Base-by-base conservation (phyloP, 176 grass and related monocot genomes). In the Phoenix roebelenii region DNA sequence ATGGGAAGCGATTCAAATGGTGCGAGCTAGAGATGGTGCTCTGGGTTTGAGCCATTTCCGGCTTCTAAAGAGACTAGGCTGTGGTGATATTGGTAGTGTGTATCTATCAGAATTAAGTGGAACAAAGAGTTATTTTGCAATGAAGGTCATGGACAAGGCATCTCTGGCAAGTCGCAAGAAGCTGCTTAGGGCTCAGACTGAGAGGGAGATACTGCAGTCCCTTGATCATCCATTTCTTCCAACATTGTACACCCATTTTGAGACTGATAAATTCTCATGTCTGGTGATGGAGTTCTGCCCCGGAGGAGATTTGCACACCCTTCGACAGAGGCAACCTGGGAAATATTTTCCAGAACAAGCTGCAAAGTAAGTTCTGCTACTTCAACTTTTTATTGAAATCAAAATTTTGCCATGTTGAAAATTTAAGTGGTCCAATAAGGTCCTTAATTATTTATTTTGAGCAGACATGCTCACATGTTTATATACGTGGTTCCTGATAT, bases 81-180 rank as follows among this genome's bases (percentile, higher is more conserved):
- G 83, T 15, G 88, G 88, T n/a, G 88, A 92, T 32, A 92, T 92
- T 1, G 88, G 88, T n/a, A 87, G 83, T 20, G 88, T 92, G 28
- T 87, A 92, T 66, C 79, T 92, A 60, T 87, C 88, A 22, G 88
- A 92, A 24, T 66, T 92, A 48, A 86, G 16, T 80, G 83, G 76
- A 55, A 83, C 88, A 23, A 87, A 80, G 68, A 86, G 65, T 59
- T 87, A 87, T 80, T 92, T 92, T 77, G 83, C 79, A 25, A 89
- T 89, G 82, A 89, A 89, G 74, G 82, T 87, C 50, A 92, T 92
- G 83, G 88, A 92, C 64, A 92, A 92, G 76, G 76, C 64, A 10
- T 77, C 68, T 0, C 84, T 87, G 65, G 77, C 83, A 25, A 80
- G 79, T 66, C 80, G 83, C 7, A 92, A 92, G 66, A 92, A 87